Base-by-base conservation (phyloP, 768 basidiomycete genomes). In the Pleurotus cornucopiae region DNA sequence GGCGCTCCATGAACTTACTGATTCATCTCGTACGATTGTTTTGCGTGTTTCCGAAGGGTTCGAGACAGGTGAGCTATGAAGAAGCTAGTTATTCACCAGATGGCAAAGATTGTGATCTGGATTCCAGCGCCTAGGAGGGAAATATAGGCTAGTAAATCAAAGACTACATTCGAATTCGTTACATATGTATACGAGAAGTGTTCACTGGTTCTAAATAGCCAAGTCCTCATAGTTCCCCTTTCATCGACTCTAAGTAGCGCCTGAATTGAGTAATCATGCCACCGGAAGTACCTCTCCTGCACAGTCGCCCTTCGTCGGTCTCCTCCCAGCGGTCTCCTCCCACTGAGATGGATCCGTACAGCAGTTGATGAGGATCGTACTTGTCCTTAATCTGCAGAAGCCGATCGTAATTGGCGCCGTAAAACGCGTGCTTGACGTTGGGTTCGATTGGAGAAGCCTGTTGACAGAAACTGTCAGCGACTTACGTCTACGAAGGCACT, bases 391-490 rank as follows among this genome's bases (percentile, higher is more conserved):
- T 49, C 30, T 26, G 26, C 5, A 49, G 48, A 25, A 49, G 48
- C 12, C 26, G 21, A 20, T 26, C 48, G 16, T 49, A 49, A 20
- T 49, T 49, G 5, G 48, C 21, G 14, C 48, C 48, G 30, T 49
- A 49, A 30, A 49, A 49, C 25, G 48, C 48, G n/a, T 49, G 48
- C 20, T 49, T 49, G 48, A 34, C 9, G 30, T 49, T 14, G 13
- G 48, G 48, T 34, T 49, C 48, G n/a, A 26, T 30, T 6, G 48
- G 48, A 26, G 48, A 49, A 16, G 48, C 48, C 46, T 47, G 26
- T 34, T 34, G 26, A 47, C 46, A 23, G 46, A 4, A 23, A 25
- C 13, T 16, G 20, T 16, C 13, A 23, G 46, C 21, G 12, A 47
- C 13, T 14, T 21, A 47, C n/a, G 46, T 34, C 30, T 9, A 34